phyloP scores from a whole-genome alignment of 1,284 basidiomycete genomes.

The Trichosporon ovoides region DNA sequence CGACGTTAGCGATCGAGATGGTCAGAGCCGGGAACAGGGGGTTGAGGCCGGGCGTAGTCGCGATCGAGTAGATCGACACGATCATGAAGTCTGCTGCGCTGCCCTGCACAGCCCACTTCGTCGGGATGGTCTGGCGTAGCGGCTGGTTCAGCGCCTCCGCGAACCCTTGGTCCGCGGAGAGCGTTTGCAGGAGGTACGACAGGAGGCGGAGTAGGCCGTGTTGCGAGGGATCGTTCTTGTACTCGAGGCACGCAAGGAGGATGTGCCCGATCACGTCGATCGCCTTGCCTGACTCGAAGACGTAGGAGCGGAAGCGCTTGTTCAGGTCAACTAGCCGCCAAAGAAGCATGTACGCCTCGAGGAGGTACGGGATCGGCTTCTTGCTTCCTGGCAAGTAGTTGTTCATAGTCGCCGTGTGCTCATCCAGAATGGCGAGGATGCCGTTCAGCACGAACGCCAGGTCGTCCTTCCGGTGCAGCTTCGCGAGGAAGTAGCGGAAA shows the following conservation, averaged over 20 bases:
- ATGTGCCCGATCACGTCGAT: constrained; percentile 71
- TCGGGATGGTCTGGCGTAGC: constrained; percentile 59
- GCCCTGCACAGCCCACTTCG: constrained; percentile 69
- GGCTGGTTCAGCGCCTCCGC: constrained; percentile 59
- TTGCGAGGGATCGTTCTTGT: constrained; percentile 89
- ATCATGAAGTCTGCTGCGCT: constrained; percentile 78
- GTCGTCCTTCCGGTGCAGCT: constrained; percentile 84
- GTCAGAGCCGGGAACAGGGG: constrained; percentile 87
- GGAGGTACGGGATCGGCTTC: constrained; percentile 70
- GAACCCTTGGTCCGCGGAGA: constrained; percentile 80
- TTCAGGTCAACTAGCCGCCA: constrained; percentile 89
- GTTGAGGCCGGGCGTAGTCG: constrained; percentile 78
- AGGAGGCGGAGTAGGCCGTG: constrained; percentile 83
- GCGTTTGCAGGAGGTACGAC: constrained; percentile 84
- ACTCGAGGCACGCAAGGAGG: constrained; percentile 70
- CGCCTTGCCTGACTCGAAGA: constrained; percentile 71
- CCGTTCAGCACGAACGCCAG: constrained; percentile 76
- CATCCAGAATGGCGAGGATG: constrained; percentile 63
- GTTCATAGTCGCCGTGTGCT: constrained; percentile 66
- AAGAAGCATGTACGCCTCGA: constrained; percentile 73
- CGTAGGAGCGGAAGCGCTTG: constrained; percentile 81
- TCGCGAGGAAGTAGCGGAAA: constrained; percentile 83
- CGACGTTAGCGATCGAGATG: constrained; percentile 79
- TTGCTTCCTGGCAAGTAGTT: constrained; percentile 74
- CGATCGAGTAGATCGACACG: constrained; percentile 83